A percentile compares a stretch with the other conserved stretches of the same genome.
phyloP scores from a whole-genome alignment of 2,329 filamentous ascomycete species.

The Fusarium sp. region DNA sequence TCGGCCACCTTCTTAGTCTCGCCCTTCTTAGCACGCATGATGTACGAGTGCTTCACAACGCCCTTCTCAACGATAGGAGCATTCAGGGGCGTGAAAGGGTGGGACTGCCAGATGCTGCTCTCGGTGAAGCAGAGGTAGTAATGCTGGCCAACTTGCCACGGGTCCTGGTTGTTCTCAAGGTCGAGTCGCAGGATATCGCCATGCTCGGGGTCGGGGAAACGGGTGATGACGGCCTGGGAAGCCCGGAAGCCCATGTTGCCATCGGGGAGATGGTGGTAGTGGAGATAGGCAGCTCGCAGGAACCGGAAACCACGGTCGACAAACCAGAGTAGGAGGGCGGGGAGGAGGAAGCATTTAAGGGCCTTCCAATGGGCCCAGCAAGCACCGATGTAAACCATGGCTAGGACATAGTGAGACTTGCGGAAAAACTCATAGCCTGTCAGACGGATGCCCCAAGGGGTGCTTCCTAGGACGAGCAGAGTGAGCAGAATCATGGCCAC shows the following conservation, averaged over 20 bases:
- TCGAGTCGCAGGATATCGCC: slow-evolving; percentile 75
- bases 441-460: slow-evolving; percentile 66
- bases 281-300: slow-evolving; percentile 69
- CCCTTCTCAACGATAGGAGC: slow-evolving; percentile 58
- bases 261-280: slow-evolving; percentile 63
- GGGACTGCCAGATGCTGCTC: slow-evolving; percentile 76
- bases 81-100: slow-evolving; percentile 76
- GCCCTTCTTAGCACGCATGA: slow-evolving; percentile 68
- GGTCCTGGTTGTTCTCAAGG: slow-evolving; percentile 69
- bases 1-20: slow-evolving; percentile 68
- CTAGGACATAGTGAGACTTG: slow-evolving; percentile 78
- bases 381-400: slow-evolving; percentile 79
- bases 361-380: slow-evolving; percentile 81
- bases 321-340: slow-evolving; percentile 73
- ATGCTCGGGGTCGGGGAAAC: slow-evolving; percentile 67
- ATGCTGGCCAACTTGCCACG: slow-evolving; percentile 77
- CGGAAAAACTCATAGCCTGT: slow-evolving; percentile 85
- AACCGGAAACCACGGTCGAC: slow-evolving; percentile 72
- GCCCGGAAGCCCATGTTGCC: slow-evolving; percentile 65
- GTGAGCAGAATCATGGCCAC: slow-evolving; percentile 75
- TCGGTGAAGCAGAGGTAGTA: slow-evolving; percentile 78
- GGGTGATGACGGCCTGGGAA: slow-evolving; percentile 57
- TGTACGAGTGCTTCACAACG: slow-evolving; percentile 64
- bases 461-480: slow-evolving; percentile 70
- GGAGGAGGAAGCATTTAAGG: slow-evolving; percentile 76